A percentile compares a stretch with the other conserved stretches of the same genome.
Evolutionary conservation across 352 stramenopile species (phyloP).

Genomic region (Phytophthora hybrid): DNA sequence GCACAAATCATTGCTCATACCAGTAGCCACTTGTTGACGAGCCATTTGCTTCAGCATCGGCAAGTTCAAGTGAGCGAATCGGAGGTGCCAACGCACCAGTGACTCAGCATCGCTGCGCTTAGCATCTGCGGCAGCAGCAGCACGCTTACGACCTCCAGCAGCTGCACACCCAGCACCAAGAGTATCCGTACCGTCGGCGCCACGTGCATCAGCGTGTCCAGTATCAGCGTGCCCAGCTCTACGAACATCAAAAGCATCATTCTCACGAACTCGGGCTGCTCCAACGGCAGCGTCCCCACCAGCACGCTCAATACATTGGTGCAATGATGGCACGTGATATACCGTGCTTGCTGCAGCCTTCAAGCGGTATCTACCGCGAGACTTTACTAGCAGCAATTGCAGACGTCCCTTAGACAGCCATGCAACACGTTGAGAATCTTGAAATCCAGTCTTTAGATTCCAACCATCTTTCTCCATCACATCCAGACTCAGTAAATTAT

Average conservation of each 20-base stretch:
- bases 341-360: neutral
- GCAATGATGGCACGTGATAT: neutral
- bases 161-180: neutral
- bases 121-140: neutral
- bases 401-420: slow-evolving; percentile 6
- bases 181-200: too few species aligned
- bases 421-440: neutral
- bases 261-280: too few species aligned
- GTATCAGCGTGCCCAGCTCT: too few species aligned
- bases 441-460: neutral
- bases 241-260: too few species aligned
- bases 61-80: slow-evolving; percentile 17
- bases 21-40: neutral
- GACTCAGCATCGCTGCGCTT: neutral
- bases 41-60: slow-evolving; percentile 13
- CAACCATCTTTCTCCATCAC: slow-evolving; percentile 8
- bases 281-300: too few species aligned
- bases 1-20: neutral
- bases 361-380: slow-evolving; percentile 9
- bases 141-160: neutral
- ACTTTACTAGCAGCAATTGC: neutral
- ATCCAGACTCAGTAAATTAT: slow-evolving; percentile 25
- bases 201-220: too few species aligned
- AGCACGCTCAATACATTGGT: too few species aligned
- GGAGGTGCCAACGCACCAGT: slow-evolving; percentile 10